These are phyloP conservation scores for Parsonsia alboflavescens DNA, from an alignment of 257 asterid genomes.

Conservation along the genomic window DNA sequence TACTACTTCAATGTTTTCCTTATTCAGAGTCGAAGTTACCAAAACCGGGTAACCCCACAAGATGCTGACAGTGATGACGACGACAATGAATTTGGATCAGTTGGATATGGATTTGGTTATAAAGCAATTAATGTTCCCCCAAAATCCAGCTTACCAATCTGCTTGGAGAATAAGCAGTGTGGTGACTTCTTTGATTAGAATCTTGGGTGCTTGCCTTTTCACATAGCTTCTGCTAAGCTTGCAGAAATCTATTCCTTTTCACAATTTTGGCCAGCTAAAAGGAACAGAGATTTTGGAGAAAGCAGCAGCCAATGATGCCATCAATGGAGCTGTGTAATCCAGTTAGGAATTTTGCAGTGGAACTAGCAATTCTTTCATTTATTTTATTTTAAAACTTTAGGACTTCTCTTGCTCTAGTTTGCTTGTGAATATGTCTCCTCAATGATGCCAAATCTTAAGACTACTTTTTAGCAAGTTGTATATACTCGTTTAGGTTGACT, in stretches of 20 bases:
- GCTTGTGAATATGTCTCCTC: constrained; percentile 17
- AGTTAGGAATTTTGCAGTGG: constrained; percentile 14
- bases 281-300: constrained; percentile 5
- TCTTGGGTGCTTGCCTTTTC: constrained; percentile 11
- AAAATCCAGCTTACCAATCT: constrained; percentile 26
- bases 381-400: not conserved
- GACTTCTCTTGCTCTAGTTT: constrained; percentile 11
- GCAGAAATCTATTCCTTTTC: constrained; percentile 14
- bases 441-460: not conserved
- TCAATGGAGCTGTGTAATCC: not conserved
- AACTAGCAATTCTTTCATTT: not conserved
- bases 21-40: constrained; percentile 60
- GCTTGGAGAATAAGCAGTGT: constrained; percentile 47
- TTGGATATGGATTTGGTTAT: constrained; percentile 61
- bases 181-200: constrained; percentile 41
- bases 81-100: constrained; percentile 54
- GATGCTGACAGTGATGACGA: constrained; percentile 85
- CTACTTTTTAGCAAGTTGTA: not conserved
- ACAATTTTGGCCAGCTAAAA: constrained; percentile 17
- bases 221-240: not conserved
- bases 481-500: not conserved
- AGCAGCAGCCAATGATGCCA: not conserved
- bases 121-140: constrained; percentile 33
- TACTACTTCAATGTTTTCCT: constrained; percentile 70
- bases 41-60: constrained; percentile 62